Evolutionary conservation across 352 stramenopile genomes (phyloP).

Genomic region (Globisporangium ultimum): DNA sequence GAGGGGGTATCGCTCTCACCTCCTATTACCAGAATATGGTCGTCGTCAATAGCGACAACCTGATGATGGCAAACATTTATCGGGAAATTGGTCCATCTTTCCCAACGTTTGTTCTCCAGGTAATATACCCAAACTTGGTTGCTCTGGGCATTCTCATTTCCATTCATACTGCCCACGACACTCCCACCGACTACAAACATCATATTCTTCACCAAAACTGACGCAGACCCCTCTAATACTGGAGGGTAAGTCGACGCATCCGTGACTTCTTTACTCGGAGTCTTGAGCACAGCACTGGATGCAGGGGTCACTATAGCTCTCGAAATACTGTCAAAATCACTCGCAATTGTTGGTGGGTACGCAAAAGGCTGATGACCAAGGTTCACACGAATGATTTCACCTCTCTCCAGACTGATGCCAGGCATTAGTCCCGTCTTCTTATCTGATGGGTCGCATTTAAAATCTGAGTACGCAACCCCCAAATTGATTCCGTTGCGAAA

Average conservation of each 20-base stretch:
- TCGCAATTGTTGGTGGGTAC: conserved; percentile 55
- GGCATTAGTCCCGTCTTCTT: conserved; percentile 73
- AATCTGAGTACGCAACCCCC: conserved; percentile 69
- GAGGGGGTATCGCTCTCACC: conserved; percentile 65
- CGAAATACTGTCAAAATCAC: conserved; percentile 66
- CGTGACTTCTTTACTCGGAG: conserved; percentile 9
- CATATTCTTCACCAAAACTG: conserved; percentile 50
- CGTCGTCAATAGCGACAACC: conserved; percentile 64
- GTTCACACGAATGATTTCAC: conserved; percentile 86
- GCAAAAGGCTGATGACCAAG: conserved; percentile 78
- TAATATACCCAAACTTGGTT: conserved; percentile 71
- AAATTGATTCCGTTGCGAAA: conserved; percentile 87
- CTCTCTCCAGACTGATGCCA: conserved; percentile 82
- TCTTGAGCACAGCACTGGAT: conserved; percentile 33
- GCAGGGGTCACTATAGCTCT: conserved; percentile 47
- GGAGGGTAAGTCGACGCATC: conserved; percentile 17
- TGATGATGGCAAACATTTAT: conserved; percentile 80
- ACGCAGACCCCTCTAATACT: conserved; percentile 51
- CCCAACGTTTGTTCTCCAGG: conserved; percentile 49
- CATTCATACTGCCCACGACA: conserved; percentile 12
- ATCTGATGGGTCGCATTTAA: conserved; percentile 47
- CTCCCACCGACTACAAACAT: conserved; percentile 79
- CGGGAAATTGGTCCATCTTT: conserved; percentile 77
- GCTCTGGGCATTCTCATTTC: conserved; percentile 1
- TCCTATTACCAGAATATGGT: conserved; percentile 78